Evolutionary conservation across 306 rosid species (phyloP), one percentile per base, ranked within the genome.

Genomic region (Trifolium fragiferum): DNA sequence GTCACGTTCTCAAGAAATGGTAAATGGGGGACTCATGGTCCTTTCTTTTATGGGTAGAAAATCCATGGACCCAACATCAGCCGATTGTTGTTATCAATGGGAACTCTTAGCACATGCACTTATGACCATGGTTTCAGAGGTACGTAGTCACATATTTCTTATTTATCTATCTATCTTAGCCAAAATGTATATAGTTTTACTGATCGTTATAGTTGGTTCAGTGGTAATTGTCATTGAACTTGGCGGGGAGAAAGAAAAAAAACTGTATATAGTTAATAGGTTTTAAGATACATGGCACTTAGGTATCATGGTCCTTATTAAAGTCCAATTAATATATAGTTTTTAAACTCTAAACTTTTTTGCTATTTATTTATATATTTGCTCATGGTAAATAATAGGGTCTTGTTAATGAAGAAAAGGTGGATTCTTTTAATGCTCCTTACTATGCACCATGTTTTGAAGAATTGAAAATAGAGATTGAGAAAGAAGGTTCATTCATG

Each of bases 371-470:
- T 43, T 11, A 10, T 10, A 10, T 43, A 37, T 46, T 23, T 72
- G 18, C 1, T 47, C 49, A 19, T 76, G 51, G 3, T 21, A 30
- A 3, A n/a, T n/a, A 25, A 12, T 40, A 81, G 84, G 81, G 84
- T 76, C 65, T 70, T 15, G 35, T 93, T 14, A 86, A 86, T 64
- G 97, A 85, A 74, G 83, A 88, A 64, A 89, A 78, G 63, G 86
- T 93, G 1, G 94, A 93, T 47, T 80, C 82, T 3, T 93, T 93
- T 65, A 82, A 91, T n/a, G 90, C 91, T 2, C 97, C 96, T 0
- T 91, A 88, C 73, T 93, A 89, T 51, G 92, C 97, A 0, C 92
- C 96, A 3, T 82, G 92, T 70, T 47, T 82, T 10, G 89, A 82
- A 46, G 91, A 93, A 71, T 0, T 93, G 74, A 73, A 68, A 20